Percentiles rank a stretch among this genome's conserved stretches.
These are phyloP conservation scores for Backusella parvicylindrica DNA, from an alignment of 192 early-diverging fungal genomes.

Conservation along the genomic window DNA sequence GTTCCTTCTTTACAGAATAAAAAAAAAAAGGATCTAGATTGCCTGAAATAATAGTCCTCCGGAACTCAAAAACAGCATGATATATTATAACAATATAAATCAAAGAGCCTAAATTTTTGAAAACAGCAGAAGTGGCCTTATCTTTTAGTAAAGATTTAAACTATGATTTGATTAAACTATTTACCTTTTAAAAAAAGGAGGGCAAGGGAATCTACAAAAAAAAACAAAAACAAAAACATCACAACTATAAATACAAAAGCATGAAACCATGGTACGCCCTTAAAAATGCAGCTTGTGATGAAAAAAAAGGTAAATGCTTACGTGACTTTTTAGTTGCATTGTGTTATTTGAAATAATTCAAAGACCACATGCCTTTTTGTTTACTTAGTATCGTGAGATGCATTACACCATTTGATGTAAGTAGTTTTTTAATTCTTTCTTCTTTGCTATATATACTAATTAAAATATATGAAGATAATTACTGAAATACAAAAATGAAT, in stretches of 20 bases:
- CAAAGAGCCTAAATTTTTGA: background rate
- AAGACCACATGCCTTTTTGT: background rate
- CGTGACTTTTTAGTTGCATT: background rate
- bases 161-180: background rate
- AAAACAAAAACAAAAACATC: background rate
- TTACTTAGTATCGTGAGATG: background rate
- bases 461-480: background rate
- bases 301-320: background rate
- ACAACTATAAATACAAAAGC: background rate
- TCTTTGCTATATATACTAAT: background rate
- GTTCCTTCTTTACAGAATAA: background rate
- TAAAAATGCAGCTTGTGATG: background rate
- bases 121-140: background rate
- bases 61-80: background rate
- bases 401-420: background rate
- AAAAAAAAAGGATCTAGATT: background rate
- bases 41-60: background rate
- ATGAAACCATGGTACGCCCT: background rate
- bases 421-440: background rate
- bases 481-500: background rate
- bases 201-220: background rate
- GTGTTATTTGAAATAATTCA: background rate
- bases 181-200: background rate
- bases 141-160: background rate
- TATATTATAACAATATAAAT: background rate